Evolutionary conservation across 257 asterid species (phyloP), one percentile per base, ranked within the genome.

Genomic region (Perilla frutescens): DNA sequence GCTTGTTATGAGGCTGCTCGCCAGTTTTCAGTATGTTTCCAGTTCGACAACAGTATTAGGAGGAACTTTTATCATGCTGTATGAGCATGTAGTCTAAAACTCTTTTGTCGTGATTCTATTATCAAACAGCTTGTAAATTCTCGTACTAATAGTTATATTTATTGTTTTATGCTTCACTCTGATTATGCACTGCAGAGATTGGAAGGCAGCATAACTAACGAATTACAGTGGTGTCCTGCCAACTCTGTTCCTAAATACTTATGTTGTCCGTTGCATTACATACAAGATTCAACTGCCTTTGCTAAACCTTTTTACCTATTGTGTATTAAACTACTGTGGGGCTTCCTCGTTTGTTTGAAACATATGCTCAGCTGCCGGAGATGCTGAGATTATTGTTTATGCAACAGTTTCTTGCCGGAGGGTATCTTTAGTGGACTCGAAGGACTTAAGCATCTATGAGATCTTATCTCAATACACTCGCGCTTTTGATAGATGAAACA

Each of bases 51-150:
- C 72, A 69, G 61, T 71, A 55, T 55, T 71, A 63, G 60, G 76
- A 66, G 71, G 78, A 74, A 71, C 34, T 69, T 40, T 65, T 41
- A 49, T 62, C 54, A 53, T 57, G 77, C 68, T 74, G 82, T 74
- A 37, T 73, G 82, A 48, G 63, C 75, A 74, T 81, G 77, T 79
- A 76, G 62, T 81, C 29, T 44, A 47, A 73, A 71, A 77, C 80
- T 43, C 4, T 6, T 60, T 8, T 13, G 55, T 41, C 70, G 20
- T 20, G 60, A 62, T 61, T 80, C 57, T 65, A 47, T 66, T 70
- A 51, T 76, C 40, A 39, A 70, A 66, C 44, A 64, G 67, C 73
- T 58, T 32, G 47, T 53, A 71, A 29, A 29, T 62, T 40, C 47
- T 68, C 29, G 39, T 43, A 13, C 58, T 3, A 39, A 15, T 71